These are phyloP conservation scores for Apiotrichum brassicae DNA, from an alignment of 1,284 basidiomycete genomes.

Conservation along the genomic window DNA sequence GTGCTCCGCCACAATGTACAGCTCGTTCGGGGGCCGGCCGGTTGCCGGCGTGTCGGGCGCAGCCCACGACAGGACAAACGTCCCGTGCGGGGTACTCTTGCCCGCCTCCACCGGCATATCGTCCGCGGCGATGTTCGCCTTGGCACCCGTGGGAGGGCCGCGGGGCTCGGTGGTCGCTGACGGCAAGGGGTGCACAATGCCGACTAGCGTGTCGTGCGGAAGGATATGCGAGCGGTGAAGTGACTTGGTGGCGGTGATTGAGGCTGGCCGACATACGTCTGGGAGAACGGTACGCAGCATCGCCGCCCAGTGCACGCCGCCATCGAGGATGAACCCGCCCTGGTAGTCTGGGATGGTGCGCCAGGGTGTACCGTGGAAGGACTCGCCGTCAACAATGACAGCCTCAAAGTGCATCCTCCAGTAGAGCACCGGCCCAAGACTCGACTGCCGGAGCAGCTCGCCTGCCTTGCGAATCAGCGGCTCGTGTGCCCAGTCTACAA, in stretches of 20 bases:
- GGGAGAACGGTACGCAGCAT: constrained; percentile 36
- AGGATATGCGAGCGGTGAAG: constrained; percentile 62
- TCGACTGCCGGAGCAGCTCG: constrained; percentile 55
- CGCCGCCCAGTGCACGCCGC: constrained; percentile 43
- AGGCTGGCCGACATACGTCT: constrained; percentile 42
- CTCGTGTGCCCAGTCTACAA: constrained; percentile 62
- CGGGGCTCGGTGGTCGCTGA: constrained; percentile 57
- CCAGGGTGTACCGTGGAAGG: constrained; percentile 76
- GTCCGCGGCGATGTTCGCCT: constrained; percentile 6
- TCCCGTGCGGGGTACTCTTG: constrained; percentile 29
- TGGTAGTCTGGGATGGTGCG: constrained; percentile 70
- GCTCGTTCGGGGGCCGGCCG: constrained; percentile 19
- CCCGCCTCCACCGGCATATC: constrained; percentile 29
- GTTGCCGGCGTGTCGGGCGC: constrained; percentile 25
- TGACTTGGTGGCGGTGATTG: constrained; percentile 60
- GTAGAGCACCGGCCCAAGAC: constrained; percentile 51
- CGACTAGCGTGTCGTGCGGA: constrained; percentile 64
- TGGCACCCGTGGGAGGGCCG: constrained; percentile 39
- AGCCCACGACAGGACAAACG: constrained; percentile 36
- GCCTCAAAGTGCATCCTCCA: constrained; percentile 50
- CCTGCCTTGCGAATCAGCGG: constrained; percentile 55
- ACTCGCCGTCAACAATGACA: constrained; percentile 57
- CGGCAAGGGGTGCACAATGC: constrained; percentile 51
- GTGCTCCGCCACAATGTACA: constrained; percentile 34
- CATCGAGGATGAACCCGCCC: constrained; percentile 52